Percentiles rank a stretch among this genome's conserved stretches.
Evolutionary conservation across 441 rosid genomes (phyloP).

Genomic region (Pelargonium myrrhifolium): DNA sequence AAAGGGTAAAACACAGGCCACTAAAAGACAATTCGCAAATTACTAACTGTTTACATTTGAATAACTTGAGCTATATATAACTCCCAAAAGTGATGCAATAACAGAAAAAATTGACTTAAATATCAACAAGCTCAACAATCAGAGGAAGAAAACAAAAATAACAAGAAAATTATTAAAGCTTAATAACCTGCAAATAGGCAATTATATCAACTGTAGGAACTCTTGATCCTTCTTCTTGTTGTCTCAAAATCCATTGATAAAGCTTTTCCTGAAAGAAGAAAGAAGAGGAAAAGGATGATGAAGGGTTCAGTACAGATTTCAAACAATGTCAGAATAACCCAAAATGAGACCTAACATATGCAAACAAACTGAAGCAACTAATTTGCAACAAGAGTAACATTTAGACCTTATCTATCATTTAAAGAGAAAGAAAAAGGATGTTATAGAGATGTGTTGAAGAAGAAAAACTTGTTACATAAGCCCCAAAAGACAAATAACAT

Average conservation of each 20-base stretch:
- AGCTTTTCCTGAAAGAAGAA: constrained; percentile 43
- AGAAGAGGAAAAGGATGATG: background rate
- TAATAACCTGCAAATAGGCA: constrained; percentile 50
- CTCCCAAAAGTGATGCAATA: background rate
- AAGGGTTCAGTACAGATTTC: background rate
- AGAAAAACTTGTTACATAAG: background rate
- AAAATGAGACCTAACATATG: background rate
- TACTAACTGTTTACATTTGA: background rate
- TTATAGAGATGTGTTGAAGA: background rate
- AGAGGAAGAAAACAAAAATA: constrained; percentile 10
- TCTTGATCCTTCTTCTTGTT: constrained; percentile 54
- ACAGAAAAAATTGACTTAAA: background rate
- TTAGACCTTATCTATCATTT: background rate
- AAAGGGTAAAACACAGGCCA: background rate
- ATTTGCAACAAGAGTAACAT: background rate
- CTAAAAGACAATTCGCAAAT: background rate
- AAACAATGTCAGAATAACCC: background rate
- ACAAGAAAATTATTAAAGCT: constrained; percentile 11
- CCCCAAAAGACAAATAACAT: background rate
- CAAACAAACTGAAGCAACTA: background rate
- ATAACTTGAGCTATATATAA: background rate
- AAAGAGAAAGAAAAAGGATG: background rate
- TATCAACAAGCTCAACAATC: background rate
- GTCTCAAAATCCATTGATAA: constrained; percentile 55
- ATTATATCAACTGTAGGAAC: constrained; percentile 41